A percentile compares a stretch with the other conserved stretches of the same genome.
These are phyloP conservation scores for Puccinia novopanici DNA, from an alignment of 1,284 basidiomycete species.

Conservation along the genomic window DNA sequence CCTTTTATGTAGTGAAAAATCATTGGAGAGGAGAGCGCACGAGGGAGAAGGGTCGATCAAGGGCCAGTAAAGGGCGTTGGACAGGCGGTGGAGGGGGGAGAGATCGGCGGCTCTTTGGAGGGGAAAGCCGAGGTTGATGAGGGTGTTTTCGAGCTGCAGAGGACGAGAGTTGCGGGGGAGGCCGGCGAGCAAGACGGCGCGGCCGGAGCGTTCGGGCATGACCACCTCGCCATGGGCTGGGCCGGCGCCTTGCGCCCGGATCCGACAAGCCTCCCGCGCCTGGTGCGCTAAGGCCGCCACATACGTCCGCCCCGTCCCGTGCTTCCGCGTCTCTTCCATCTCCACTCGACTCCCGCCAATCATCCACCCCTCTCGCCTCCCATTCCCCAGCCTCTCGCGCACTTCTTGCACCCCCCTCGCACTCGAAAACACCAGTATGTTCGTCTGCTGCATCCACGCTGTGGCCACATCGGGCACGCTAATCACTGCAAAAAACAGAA, in stretches of 20 bases:
- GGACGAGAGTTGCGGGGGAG: background rate
- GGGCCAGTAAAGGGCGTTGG: background rate
- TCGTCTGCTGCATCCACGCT: background rate
- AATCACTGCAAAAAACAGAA: background rate
- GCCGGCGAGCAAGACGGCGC: slow-evolving; percentile 6
- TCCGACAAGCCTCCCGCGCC: too few relatives aligned
- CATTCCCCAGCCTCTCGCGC: background rate
- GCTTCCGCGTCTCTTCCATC: background rate
- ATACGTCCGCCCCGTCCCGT: background rate
- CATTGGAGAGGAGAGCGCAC: background rate
- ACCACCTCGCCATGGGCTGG: background rate
- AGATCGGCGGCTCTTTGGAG: background rate
- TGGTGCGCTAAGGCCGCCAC: background rate
- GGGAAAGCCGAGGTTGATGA: background rate
- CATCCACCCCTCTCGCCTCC: background rate
- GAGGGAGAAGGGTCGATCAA: slow-evolving; percentile 1
- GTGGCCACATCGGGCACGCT: background rate
- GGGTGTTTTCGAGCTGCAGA: slow-evolving; percentile 18
- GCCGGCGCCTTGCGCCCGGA: background rate
- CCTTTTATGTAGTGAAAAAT: background rate
- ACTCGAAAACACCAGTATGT: background rate
- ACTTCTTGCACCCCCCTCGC: background rate
- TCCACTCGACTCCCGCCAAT: background rate
- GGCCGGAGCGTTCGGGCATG: background rate
- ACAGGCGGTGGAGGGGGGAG: background rate